These are phyloP conservation scores for Rhizopus stolonifer DNA, from an alignment of 371 early-diverging fungal genomes.

Conservation along the genomic window DNA sequence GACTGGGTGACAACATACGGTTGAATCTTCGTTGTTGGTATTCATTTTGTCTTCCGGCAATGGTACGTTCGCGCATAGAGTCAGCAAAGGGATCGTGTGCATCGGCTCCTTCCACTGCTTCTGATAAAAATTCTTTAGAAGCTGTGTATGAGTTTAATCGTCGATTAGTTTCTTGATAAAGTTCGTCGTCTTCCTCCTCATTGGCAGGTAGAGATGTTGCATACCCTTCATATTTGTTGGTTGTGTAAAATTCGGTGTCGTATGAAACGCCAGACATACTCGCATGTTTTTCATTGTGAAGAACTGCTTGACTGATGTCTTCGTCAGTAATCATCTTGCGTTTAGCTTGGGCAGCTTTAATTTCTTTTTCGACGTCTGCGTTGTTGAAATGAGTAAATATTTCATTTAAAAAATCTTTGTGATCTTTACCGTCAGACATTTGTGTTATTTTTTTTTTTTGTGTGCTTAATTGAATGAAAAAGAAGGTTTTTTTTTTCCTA, in stretches of 20 bases:
- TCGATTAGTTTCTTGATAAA: conserved; percentile 49
- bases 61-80: conserved; percentile 49
- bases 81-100: conserved; percentile 75
- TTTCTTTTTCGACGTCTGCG: conserved; percentile 64
- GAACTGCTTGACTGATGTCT: conserved; percentile 41
- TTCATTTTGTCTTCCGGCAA: conserved; percentile 86
- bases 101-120: conserved; percentile 56
- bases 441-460: not conserved
- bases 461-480: not conserved
- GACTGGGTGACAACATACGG: conserved; percentile 84
- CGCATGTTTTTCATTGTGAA: conserved; percentile 53
- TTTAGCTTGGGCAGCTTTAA: conserved; percentile 59
- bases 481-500: conserved; percentile 1
- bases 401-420: not conserved
- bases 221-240: conserved; percentile 74
- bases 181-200: conserved; percentile 55
- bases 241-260: conserved; percentile 80
- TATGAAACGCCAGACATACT: conserved; percentile 62
- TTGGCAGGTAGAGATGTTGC: conserved; percentile 64
- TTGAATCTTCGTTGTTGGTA: conserved; percentile 80
- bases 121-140: conserved; percentile 74
- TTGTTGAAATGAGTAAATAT: too few relatives aligned
- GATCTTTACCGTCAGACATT: conserved; percentile 1
- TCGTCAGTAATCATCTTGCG: conserved; percentile 45
- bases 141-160: conserved; percentile 76